Evolutionary conservation across 176 grass and related monocot genomes (phyloP).

Genomic region (Phragmites australis): DNA sequence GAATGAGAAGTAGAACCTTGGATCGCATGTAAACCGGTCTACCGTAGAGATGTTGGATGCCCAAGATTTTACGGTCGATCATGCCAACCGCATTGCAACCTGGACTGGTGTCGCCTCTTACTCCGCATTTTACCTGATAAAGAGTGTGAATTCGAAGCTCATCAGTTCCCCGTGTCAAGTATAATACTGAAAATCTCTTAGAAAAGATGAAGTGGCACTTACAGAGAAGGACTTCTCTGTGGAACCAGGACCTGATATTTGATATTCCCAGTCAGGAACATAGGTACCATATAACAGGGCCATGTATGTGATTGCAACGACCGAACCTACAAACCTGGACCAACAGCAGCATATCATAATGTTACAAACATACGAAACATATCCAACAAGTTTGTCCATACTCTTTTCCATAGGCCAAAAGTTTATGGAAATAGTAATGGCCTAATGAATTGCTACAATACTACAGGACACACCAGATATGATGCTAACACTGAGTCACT

Average conservation of each 20-base stretch:
- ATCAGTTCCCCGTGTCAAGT: neutral
- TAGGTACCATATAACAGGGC: slow-evolving; percentile 63
- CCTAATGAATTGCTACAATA: neutral
- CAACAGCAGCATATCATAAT: neutral
- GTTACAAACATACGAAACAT: slow-evolving; percentile 1
- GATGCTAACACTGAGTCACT: no score
- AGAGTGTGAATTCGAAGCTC: neutral
- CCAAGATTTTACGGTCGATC: slow-evolving; percentile 83
- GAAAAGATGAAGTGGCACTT: slow-evolving; percentile 34
- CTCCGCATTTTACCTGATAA: slow-evolving; percentile 77
- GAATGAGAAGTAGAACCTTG: slow-evolving; percentile 51
- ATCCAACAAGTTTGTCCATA: neutral
- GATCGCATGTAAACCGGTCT: slow-evolving; percentile 77
- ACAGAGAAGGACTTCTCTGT: slow-evolving; percentile 48
- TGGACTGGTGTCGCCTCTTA: slow-evolving; percentile 73
- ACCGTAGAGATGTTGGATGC: slow-evolving; percentile 76
- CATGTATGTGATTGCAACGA: slow-evolving; percentile 62
- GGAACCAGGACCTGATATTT: slow-evolving; percentile 47
- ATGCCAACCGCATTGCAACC: slow-evolving; percentile 85
- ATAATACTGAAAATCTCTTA: neutral
- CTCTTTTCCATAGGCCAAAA: neutral
- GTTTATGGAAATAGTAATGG: neutral
- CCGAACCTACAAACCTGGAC: slow-evolving; percentile 46
- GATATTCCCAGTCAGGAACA: slow-evolving; percentile 75
- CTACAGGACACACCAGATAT: no score